Evolutionary conservation across 192 early-diverging fungal genomes (phyloP), one percentile per base, ranked within the genome.

Genomic region (Thoreauomyces humboldtii): DNA sequence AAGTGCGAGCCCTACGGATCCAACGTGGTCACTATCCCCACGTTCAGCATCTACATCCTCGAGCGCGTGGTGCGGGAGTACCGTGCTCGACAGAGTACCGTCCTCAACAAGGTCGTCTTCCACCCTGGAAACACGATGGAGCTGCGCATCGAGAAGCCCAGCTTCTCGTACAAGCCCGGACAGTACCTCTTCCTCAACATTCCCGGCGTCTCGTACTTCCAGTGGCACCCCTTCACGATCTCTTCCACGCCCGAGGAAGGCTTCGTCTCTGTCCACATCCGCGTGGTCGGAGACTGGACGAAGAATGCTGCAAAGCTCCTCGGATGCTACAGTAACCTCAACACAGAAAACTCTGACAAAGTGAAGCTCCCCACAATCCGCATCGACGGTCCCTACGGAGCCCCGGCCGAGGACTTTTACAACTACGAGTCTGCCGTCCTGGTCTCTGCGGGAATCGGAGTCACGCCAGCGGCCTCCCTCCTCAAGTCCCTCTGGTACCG

Each of bases 211-310:
- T 86, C 60, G 4, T 37, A 59, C 29, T 55, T 57, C 54, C 81
- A 93, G 69, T 93, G 91, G 91, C 91, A 92, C 58, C 88, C 91
- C n/a, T 87, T 93, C 65, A 93, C 91, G 2, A 80, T 93, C 50
- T 86, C 89, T 6, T 89, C 86, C 31, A 81, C 87, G 1, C 90
- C 89, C 22, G 91, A 93, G 67, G 91, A 93, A 57, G 85, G 87
- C 24, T 78, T 84, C 37, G 75, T 91, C 25, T 85, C 87, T 19
- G 59, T 93, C 1, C 91, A 93, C 77, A 85, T 91, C 57, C 86
- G 89, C 47, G 60, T 90, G n/a, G 76, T 79, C 29, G 89, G 89
- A 24, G 85, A 88, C 69, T 92, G 88, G 84, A 90, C 91, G 6
- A 77, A 73, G 61, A 69, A 69, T 33, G 66, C 87, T 9, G 79